These are phyloP conservation scores for Epichloe festucae DNA, from an alignment of 2,329 filamentous ascomycete species.

Conservation along the genomic window DNA sequence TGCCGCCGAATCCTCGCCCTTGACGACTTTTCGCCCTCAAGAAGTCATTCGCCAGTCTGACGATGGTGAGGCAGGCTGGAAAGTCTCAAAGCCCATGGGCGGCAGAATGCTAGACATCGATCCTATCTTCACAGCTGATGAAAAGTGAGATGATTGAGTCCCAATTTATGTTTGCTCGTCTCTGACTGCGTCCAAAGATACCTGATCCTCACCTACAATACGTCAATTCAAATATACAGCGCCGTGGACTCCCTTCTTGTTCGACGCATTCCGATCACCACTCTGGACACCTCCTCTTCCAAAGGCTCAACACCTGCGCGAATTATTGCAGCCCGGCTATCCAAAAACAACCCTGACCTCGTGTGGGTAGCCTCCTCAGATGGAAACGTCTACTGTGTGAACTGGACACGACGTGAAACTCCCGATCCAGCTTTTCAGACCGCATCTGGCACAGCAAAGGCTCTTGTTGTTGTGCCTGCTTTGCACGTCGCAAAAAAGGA, in stretches of 20 bases:
- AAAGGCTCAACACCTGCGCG: slow-evolving; percentile 15
- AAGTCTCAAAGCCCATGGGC: slow-evolving; percentile 49
- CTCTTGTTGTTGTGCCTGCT: slow-evolving; percentile 30
- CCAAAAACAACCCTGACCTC: slow-evolving; percentile 27
- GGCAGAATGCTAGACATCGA: slow-evolving; percentile 53
- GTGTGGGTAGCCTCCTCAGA: slow-evolving; percentile 49
- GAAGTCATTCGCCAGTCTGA: slow-evolving; percentile 16
- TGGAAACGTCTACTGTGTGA: slow-evolving; percentile 41
- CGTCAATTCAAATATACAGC: slow-evolving; percentile 69
- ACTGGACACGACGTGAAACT: slow-evolving; percentile 41
- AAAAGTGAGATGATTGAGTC: slow-evolving; percentile 35
- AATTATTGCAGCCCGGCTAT: slow-evolving; percentile 30
- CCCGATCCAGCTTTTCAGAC: slow-evolving; percentile 29
- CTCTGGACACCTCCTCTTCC: slow-evolving; percentile 14
- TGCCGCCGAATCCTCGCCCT: slow-evolving; percentile 3
- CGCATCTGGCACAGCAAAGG: slow-evolving; percentile 29
- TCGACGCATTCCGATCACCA: slow-evolving; percentile 49
- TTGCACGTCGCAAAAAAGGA: slow-evolving; percentile 25
- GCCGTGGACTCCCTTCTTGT: slow-evolving; percentile 68
- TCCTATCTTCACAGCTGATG: slow-evolving; percentile 47
- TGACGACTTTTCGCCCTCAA: slow-evolving; percentile 9
- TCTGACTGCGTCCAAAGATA: slow-evolving; percentile 33
- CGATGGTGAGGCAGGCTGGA: slow-evolving; percentile 34
- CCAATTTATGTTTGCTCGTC: not conserved
- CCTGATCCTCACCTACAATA: slow-evolving; percentile 62